These are phyloP conservation scores for Conticribra guillardii DNA, from an alignment of 108 stramenopile genomes.

Conservation along the genomic window DNA sequence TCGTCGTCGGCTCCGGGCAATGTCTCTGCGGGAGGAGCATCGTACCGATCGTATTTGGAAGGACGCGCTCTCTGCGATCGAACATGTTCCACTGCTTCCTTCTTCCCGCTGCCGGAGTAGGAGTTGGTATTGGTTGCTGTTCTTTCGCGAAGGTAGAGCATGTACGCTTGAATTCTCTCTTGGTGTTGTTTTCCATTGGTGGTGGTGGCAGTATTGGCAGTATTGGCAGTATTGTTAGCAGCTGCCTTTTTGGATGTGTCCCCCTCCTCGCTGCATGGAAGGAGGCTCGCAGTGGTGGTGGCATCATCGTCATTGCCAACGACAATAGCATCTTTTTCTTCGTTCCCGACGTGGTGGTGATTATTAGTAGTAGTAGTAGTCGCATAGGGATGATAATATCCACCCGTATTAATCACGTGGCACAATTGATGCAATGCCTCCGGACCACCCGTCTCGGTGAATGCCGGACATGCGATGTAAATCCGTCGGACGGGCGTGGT, in stretches of 20 bases:
- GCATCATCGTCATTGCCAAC: too few species aligned
- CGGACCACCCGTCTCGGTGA: slow-evolving; percentile 57
- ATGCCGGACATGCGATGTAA: slow-evolving; percentile 53
- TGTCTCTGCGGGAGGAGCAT: slow-evolving; percentile 26
- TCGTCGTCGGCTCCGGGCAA: slow-evolving; percentile 12
- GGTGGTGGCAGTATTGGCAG: too few species aligned
- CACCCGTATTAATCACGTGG: slow-evolving; percentile 48
- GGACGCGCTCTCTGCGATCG: slow-evolving; percentile 5
- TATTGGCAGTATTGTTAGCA: background rate
- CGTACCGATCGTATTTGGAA: slow-evolving; percentile 31
- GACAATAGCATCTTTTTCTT: background rate
- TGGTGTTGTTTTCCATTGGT: too few species aligned
- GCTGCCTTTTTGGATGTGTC: slow-evolving; percentile 11
- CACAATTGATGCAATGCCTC: slow-evolving; percentile 66
- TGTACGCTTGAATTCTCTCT: slow-evolving; percentile 22
- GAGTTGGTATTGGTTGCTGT: background rate
- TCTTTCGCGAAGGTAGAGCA: slow-evolving; percentile 42
- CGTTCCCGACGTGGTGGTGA: too few species aligned
- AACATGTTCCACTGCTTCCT: slow-evolving; percentile 15
- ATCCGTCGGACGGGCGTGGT: slow-evolving; percentile 38
- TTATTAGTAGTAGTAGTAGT: too few species aligned
- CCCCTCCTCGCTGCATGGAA: too few species aligned
- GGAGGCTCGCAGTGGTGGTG: too few species aligned
- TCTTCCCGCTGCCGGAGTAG: background rate
- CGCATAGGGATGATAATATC: slow-evolving; percentile 10